phyloP scores from a whole-genome alignment of 345 rosid genomes.

The Orychophragmus violaceus region DNA sequence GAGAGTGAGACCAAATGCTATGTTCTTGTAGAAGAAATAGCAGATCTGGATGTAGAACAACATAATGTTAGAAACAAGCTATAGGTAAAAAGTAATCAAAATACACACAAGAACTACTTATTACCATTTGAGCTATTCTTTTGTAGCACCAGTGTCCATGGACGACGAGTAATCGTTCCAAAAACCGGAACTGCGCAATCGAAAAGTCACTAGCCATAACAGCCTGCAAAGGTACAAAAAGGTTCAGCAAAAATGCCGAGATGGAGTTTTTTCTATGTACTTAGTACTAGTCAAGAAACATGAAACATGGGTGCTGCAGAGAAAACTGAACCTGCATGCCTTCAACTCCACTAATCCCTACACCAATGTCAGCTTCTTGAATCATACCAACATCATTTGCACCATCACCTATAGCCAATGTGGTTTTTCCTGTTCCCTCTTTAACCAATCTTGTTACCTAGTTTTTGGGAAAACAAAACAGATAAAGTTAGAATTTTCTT shows the following conservation, averaged over 20 bases:
- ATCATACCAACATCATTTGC: slow-evolving; percentile 99
- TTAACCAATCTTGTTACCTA: slow-evolving; percentile 90
- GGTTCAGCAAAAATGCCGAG: neutral
- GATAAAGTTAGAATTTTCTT: neutral
- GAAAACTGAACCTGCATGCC: slow-evolving; percentile 87
- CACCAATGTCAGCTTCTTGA: slow-evolving; percentile 99
- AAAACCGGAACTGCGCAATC: slow-evolving; percentile 83
- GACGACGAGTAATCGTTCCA: slow-evolving; percentile 92
- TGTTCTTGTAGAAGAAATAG: slow-evolving; percentile 98
- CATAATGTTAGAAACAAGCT: slow-evolving; percentile 5
- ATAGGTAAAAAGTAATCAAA: neutral
- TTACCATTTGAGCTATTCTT: slow-evolving; percentile 97
- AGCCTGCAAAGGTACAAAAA: slow-evolving; percentile 48
- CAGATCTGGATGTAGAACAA: slow-evolving; percentile 58
- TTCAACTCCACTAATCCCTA: slow-evolving; percentile 98
- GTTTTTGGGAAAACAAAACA: neutral
- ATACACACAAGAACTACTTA: slow-evolving; percentile 7
- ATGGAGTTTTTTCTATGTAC: neutral
- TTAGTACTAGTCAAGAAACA: neutral
- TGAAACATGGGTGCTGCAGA: slow-evolving; percentile 9
- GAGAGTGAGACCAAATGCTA: slow-evolving; percentile 91
- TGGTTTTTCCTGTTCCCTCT: slow-evolving; percentile 88
- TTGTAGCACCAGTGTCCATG: slow-evolving; percentile 99
- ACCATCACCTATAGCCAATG: slow-evolving; percentile 94
- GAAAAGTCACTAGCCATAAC: slow-evolving; percentile 99